Conservation (phyloP, 352 stramenopile species). For the Phytophthora macrochlamydospora region DNA sequence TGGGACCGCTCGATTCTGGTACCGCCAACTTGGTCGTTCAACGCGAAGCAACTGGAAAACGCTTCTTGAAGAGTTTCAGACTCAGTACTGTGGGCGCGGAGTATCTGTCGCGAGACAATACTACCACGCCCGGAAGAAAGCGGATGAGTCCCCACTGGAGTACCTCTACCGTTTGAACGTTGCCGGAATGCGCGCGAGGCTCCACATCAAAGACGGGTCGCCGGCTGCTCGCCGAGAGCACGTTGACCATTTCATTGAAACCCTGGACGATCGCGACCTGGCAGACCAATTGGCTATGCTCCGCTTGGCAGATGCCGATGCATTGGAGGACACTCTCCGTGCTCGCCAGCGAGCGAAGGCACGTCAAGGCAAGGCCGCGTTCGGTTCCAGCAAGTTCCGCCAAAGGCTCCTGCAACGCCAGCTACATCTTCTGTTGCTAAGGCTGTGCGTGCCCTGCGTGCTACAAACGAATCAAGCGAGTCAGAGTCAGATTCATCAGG, state of each 20-base stretch:
- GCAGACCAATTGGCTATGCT: slow-evolving; percentile 5
- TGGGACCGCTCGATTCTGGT: background rate
- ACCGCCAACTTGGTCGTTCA: background rate
- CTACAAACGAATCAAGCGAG: too few species aligned
- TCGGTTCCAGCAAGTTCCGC: slow-evolving; percentile 1
- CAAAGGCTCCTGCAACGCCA: background rate
- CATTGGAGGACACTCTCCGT: too few species aligned
- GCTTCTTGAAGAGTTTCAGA: background rate
- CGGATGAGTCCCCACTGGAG: slow-evolving; percentile 4
- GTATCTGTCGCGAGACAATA: slow-evolving; percentile 4
- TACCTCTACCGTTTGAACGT: slow-evolving; percentile 5
- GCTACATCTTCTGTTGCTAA: too few species aligned
- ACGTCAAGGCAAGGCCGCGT: background rate
- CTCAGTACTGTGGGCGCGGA: too few species aligned
- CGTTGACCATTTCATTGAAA: slow-evolving; percentile 20
- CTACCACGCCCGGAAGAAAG: slow-evolving; percentile 4
- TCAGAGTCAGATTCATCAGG: too few species aligned
- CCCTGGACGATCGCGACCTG: too few species aligned
- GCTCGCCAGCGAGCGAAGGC: slow-evolving; percentile 3
- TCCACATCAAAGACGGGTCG: background rate
- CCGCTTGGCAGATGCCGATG: background rate
- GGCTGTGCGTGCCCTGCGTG: too few species aligned
- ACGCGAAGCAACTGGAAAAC: background rate
- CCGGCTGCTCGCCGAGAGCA: background rate
- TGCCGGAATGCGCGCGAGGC: slow-evolving; percentile 1